A percentile compares a stretch with the other conserved stretches of the same genome.
Evolutionary conservation across 2,329 filamentous ascomycete species (phyloP).

Genomic region (Ceratocystiopsis minuta): DNA sequence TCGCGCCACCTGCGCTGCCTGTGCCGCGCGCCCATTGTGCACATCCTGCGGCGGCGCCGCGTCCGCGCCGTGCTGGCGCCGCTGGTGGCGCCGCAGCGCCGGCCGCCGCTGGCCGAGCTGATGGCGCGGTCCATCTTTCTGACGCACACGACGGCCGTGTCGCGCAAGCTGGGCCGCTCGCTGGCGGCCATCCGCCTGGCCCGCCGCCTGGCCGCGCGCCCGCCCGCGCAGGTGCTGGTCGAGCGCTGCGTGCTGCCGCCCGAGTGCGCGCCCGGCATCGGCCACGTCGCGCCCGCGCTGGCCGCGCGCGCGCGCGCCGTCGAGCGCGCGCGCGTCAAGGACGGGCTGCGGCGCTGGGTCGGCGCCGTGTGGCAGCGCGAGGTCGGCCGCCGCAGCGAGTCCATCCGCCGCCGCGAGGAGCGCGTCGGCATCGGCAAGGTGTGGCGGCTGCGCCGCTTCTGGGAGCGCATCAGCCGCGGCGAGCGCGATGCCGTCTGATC

Average conservation of each 20-base stretch:
- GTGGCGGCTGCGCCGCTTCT: constrained; percentile 44
- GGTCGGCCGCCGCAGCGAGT: constrained; percentile 30
- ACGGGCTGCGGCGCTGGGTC: constrained; percentile 46
- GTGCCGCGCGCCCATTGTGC: constrained; percentile 46
- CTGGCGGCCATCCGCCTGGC: constrained; percentile 49
- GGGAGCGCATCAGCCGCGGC: constrained; percentile 39
- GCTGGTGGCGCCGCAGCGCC: constrained; percentile 35
- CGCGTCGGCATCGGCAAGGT: constrained; percentile 35
- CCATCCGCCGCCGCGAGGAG: constrained; percentile 29
- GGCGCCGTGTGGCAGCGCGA: constrained; percentile 37
- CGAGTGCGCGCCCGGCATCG: constrained; percentile 36
- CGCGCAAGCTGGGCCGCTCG: constrained; percentile 42
- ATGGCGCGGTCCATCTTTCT: constrained; percentile 48
- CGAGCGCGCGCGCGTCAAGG: constrained; percentile 50
- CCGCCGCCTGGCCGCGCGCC: constrained; percentile 39
- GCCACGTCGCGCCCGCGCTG: constrained; percentile 35
- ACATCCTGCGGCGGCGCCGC: constrained; percentile 40
- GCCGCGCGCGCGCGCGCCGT: constrained; percentile 44
- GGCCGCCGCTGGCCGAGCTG: constrained; percentile 43
- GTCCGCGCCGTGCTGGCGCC: constrained; percentile 35
- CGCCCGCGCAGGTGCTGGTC: constrained; percentile 41
- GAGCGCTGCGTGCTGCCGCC: constrained; percentile 45
- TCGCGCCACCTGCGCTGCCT: constrained; percentile 44
- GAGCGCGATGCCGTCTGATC: too few species aligned
- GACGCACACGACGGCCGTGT: constrained; percentile 46